Base-by-base conservation (phyloP, 75 land plant species). In the Pseudotsuga menziesii region DNA sequence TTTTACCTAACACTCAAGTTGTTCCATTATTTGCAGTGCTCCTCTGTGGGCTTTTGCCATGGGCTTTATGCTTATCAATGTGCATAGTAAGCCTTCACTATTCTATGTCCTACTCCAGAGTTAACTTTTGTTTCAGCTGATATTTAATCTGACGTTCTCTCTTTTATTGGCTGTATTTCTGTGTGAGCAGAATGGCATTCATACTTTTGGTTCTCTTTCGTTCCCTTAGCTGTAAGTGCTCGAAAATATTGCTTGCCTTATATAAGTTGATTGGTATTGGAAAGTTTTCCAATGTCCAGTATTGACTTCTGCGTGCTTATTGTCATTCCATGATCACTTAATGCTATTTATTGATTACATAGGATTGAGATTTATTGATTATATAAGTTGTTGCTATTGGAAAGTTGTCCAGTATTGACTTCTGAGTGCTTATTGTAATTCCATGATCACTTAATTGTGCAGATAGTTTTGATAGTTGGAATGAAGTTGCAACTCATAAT, bases 401-500 rank as follows among this genome's bases (percentile, higher is more conserved):
- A 63, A 54, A 66, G 76, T 32, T 76, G 75, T 72, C 54, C 58
- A 26, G 58, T 44, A 19, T 39, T 4, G 41, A 39, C 4, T 4
- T 3, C 41, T 35, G 36, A 2, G 36, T 35, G 36, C 36, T 35
- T 35, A 35, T 35, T 35, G 36, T 4, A 2, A 35, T 35, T 35
- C 36, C 0, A 5, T 27, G n/a, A 29, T 29, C 26, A 20, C 20
- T 66, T 26, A 19, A 13, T 35, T 64, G 29, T 62, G 32, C 76
- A 95, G 98, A 73, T 91, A 64, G 80, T 88, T 23, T 85, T 95
- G 61, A 76, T 91, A 17, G 86, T 95, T 80, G 98, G 95, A 55
- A 83, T 92, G 48, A 95, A 95, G 83, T 87, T 95, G 69, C 93
- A 93, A 72, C 84, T 81, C 20, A 88, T 95, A 72, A 88, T 95